Evolutionary conservation across 768 basidiomycete species (phyloP), one percentile per base, ranked within the genome.

Genomic region (Kwoniella bestiolae): DNA sequence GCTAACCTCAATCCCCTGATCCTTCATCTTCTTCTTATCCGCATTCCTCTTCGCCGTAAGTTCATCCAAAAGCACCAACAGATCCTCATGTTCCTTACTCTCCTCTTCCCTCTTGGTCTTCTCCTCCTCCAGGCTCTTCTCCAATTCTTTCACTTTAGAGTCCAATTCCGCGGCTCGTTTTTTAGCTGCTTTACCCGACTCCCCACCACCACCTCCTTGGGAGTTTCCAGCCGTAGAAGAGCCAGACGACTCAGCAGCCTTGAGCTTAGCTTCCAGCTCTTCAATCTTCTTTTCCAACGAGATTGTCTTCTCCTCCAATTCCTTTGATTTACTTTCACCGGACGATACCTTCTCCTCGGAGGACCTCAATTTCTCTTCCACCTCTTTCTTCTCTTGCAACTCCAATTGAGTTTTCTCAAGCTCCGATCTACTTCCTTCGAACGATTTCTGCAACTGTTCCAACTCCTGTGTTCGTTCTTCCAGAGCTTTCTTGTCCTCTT

Each of bases 61-160:
- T 82, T 98, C 96, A 74, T 98, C 96, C 3, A 99, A 83, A 32
- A 97, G 82, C 1, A 99, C 94, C 23, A 99, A 83, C 52, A 98
- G 80, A 80, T 99, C 95, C 78, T 97, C 95, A 73, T 97, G 94
- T 79, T 99, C 95, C 81, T 94, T 94, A 80, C 96, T 93, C 25
- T 88, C 87, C 8, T 96, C 93, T 70, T 86, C 89, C 53, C 86
- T 85, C 77, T 89, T 90, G 60, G 84, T 85, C 70, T 90, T 86
- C 8, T 87, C 84, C 1, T 81, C 82, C 46, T 81, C 79, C 7
- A 92, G 78, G 59, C 87, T 80, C 14, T 65, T 71, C 31, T 74
- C 68, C 1, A 76, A 58, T 18, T 65, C 68, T 23, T 70, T 62
- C 5, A 71, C 60, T 61, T 59, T 63, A 2, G n/a, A 28, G 26